Conservation (phyloP, 345 rosid genomes). For the Eucalyptus shirleyi region DNA sequence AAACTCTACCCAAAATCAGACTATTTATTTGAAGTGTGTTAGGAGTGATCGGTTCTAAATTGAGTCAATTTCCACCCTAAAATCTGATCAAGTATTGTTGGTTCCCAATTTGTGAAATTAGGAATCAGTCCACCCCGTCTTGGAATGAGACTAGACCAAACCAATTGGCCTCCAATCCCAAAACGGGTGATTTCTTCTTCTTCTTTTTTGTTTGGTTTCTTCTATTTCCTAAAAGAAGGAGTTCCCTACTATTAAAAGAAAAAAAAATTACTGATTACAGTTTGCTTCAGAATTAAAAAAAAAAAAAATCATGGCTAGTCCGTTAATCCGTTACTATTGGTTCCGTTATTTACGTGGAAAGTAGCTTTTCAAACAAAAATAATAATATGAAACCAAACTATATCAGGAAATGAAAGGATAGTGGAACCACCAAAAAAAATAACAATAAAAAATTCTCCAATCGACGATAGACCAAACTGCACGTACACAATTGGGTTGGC, state of each 20-base stretch:
- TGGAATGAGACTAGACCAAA: not conserved
- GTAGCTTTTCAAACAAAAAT: not conserved
- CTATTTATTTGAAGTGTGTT: not conserved
- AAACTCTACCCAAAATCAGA: not conserved
- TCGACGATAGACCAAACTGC: not conserved
- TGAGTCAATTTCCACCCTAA: not conserved
- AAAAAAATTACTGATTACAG: not conserved
- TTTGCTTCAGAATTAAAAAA: not conserved
- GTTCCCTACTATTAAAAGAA: not conserved
- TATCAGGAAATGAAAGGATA: not conserved
- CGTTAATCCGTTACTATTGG: no score
- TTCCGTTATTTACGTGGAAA: not conserved
- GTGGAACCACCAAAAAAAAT: not conserved
- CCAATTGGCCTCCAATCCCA: not conserved
- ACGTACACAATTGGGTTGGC: not conserved
- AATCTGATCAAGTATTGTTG: no score
- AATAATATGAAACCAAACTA: not conserved
- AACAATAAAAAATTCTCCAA: not conserved
- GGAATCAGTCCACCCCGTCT: not conserved
- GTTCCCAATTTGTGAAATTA: no score
- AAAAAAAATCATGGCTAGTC: no score
- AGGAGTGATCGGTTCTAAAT: not conserved
- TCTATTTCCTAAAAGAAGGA: not conserved
- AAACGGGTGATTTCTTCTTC: no score
- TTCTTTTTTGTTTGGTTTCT: not conserved